Base-by-base conservation (phyloP, 352 stramenopile species). In the Halophytophthora batemanensis region DNA sequence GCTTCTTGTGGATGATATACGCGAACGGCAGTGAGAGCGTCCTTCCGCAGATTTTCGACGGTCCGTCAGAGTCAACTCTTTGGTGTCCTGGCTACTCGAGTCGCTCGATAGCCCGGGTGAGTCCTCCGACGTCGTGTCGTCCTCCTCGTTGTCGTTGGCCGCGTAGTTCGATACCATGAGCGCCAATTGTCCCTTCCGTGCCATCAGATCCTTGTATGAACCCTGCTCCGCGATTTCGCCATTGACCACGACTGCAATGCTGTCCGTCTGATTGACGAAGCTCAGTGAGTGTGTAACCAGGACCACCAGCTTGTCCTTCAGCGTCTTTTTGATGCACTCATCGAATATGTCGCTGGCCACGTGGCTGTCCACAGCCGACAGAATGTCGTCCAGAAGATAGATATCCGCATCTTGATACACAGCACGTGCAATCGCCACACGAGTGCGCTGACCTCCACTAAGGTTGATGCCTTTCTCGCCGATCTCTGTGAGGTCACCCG, bases 381-480 rank as follows among this genome's bases (percentile, higher is more conserved):
- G 66, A 29, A 96, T 87, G 61, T 99, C 96, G 59, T 99, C 97
- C 17, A 99, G 69, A 14, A 99, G 53, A 66, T 97, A 98, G 37
- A 99, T 84, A 51, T 99, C 95, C 2, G 91, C 81, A 45, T 96
- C 64, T 50, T 86, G 70, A 76, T 99, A 99, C 34, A 98, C 82
- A 0, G 90, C 93, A 19, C 97, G 81, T 29, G 97, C 97, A 3
- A 99, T 72, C 10, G 86, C 84, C 8, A 98, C 86, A 48, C 95
- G 82, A 29, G 78, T 87, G 49, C 97, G 97, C 71, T 99, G 96
- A 5, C 97, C 97, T 13, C 97, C 97, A 29, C 77, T 97, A 5
- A 99, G 69, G 61, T 98, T 99, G 39, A 99, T 96, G 1, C 97
- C 97, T 55, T 97, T 97, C 73, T 99, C 96, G 7, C 96, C 97